A percentile compares a stretch with the other conserved stretches of the same genome.
Evolutionary conservation across 768 basidiomycete genomes (phyloP).

Genomic region (Mycena galopus): DNA sequence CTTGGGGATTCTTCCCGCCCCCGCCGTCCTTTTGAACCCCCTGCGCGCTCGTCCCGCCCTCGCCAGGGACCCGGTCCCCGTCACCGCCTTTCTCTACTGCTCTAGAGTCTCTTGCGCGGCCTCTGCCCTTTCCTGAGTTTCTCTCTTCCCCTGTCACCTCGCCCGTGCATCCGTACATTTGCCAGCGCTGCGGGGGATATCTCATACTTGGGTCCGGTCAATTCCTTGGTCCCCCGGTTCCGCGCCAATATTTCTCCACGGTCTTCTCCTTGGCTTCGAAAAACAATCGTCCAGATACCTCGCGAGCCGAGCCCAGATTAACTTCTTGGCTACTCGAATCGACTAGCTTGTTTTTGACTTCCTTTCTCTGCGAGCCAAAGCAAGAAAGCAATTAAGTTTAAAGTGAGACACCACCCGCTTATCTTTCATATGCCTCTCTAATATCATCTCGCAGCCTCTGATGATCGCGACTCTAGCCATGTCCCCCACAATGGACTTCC

Average conservation of each 20-base stretch:
- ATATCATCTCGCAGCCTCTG: slow-evolving; percentile 27
- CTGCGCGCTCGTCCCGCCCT: neutral
- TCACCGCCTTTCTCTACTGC: neutral
- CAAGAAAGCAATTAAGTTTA: slow-evolving; percentile 23
- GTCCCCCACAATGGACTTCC: slow-evolving; percentile 51
- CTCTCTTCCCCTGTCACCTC: neutral
- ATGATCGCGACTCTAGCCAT: slow-evolving; percentile 64
- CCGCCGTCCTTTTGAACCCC: neutral
- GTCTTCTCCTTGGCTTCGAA: slow-evolving; percentile 22
- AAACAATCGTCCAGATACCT: neutral
- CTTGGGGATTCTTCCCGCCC: neutral
- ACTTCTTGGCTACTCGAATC: slow-evolving; percentile 18
- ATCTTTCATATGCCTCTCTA: slow-evolving; percentile 1
- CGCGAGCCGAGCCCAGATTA: slow-evolving; percentile 19
- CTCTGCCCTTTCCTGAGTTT: neutral
- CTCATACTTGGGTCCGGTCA: neutral
- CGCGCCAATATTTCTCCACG: slow-evolving; percentile 9
- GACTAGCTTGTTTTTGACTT: slow-evolving; percentile 23
- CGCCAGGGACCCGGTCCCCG: neutral
- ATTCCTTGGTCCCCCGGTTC: slow-evolving; percentile 14
- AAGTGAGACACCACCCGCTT: slow-evolving; percentile 14
- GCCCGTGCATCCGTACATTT: neutral
- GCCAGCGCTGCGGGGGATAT: slow-evolving; percentile 20
- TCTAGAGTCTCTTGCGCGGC: neutral
- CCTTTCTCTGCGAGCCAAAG: slow-evolving; percentile 33